Conservation (phyloP, 2,329 filamentous ascomycete genomes). For the Alternaria panax region DNA sequence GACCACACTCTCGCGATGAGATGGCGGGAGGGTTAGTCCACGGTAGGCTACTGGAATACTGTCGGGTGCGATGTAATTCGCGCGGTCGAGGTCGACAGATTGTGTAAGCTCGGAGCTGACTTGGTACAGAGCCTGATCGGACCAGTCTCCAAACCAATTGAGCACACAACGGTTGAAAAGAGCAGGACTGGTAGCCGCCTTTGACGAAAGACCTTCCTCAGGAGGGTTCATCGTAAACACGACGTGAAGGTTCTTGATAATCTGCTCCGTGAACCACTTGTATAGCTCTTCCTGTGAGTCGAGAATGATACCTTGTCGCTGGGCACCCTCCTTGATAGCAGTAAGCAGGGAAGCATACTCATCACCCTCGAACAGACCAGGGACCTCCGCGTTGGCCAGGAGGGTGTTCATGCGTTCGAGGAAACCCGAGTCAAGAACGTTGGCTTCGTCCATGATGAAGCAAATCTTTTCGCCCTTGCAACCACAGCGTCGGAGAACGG, state of each 20-base stretch:
- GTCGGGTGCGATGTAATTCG: conserved; percentile 85
- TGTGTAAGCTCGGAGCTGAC: conserved; percentile 95
- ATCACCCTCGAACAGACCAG: conserved; percentile 98
- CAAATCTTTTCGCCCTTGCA: conserved; percentile 99
- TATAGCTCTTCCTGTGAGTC: conserved; percentile 99
- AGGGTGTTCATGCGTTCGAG: conserved; percentile 99
- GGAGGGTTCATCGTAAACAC: conserved; percentile 99
- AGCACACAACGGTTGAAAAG: conserved; percentile 99
- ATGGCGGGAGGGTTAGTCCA: conserved; percentile 81
- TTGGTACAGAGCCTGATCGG: conserved; percentile 97
- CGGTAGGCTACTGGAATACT: conserved; percentile 93
- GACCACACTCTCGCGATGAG: conserved; percentile 88
- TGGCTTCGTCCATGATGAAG: conserved; percentile 99
- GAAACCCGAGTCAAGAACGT: conserved; percentile 98
- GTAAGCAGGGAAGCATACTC: conserved; percentile 99
- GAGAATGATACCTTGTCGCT: conserved; percentile 90
- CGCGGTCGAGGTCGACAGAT: conserved; percentile 91
- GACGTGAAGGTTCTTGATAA: conserved; percentile 98
- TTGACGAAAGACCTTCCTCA: conserved; percentile 90
- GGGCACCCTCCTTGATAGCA: conserved; percentile 96
- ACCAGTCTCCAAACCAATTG: conserved; percentile 99
- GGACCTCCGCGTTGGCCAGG: conserved; percentile 98
- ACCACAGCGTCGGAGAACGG: conserved; percentile 89
- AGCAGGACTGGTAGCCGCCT: conserved; percentile 95
- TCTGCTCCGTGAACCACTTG: conserved; percentile 99